Percentiles rank a stretch among this genome's conserved stretches.
phyloP scores from a whole-genome alignment of 768 basidiomycete genomes.

The Dacryopinax primogenitus region DNA sequence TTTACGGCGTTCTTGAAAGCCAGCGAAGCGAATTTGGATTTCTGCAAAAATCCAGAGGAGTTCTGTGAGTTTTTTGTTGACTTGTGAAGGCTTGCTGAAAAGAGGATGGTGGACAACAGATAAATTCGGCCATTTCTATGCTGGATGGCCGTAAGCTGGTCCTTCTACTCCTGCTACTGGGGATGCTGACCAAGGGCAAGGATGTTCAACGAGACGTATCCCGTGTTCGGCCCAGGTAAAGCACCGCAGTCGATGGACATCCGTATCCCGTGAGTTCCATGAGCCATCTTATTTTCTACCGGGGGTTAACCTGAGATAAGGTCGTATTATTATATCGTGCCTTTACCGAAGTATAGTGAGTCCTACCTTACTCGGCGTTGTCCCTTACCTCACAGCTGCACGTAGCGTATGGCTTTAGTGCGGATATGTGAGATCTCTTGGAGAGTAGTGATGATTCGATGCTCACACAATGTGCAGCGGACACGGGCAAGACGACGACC shows the following conservation, averaged over 20 bases:
- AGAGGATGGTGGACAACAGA: neutral
- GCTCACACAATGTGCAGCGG: neutral
- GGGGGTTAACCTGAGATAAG: neutral
- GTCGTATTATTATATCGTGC: neutral
- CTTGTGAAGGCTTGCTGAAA: neutral
- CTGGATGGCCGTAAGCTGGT: conserved; percentile 1
- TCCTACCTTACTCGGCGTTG: neutral
- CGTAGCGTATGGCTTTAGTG: conserved; percentile 1
- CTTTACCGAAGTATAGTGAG: neutral
- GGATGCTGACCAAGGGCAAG: neutral
- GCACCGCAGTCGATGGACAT: conserved; percentile 8
- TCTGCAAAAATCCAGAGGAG: neutral
- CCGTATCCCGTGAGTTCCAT: neutral
- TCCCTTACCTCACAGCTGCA: neutral
- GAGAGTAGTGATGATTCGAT: neutral
- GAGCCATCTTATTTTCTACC: neutral
- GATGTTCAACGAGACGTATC: conserved; percentile 8
- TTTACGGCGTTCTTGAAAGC: neutral
- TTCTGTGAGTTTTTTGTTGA: neutral
- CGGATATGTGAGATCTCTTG: neutral
- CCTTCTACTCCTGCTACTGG: neutral
- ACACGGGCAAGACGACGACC: conserved; percentile 5
- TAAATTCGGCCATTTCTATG: conserved; percentile 1
- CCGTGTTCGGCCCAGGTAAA: conserved; percentile 6
- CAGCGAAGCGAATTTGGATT: neutral